Base-by-base conservation (phyloP, 129 eudicot species). In the Arctium lappa region DNA sequence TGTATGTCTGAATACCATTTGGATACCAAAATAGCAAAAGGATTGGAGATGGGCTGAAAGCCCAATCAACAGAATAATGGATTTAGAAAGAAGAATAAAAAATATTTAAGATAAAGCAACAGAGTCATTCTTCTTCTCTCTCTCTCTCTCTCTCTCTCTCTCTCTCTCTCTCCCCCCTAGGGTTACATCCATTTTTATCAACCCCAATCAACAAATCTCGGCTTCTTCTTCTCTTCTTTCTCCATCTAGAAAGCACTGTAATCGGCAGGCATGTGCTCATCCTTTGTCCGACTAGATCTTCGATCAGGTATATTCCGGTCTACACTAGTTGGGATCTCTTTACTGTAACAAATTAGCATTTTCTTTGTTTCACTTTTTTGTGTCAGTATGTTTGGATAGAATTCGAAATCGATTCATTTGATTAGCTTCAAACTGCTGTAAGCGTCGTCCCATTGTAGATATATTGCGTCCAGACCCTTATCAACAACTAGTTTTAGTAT, bases 241-340 rank as follows among this genome's bases (percentile, higher is more conserved):
- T 82, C 63, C 69, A 31, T 76, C 77, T 31, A 34, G 16, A 72
- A 76, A 44, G 8, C 40, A 32, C 63, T 37, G 10, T 40, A 68
- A 79, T 38, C 56, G 42, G 32, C 63, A 56, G 34, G 50, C 10
- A 44, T 22, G 38, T 73, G 13, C 44, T 40, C 79, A 42, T 73
- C 68, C 46, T 18, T 53, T 44, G 37, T 60, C 83, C 56, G 69
- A 63, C 38, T 27, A 84, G 16, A 13, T 79, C 60, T 73, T 80
- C 62, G 70, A 63, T 79, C 48, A 84, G 87, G 87, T 84, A 79
- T 22, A 34, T 79, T 83, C 76, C 32, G 40, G 32, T 71, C 74
- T 31, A 71, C 74, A 37, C 13, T 15, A 27, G n/a, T 18, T 46
- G 5, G 27, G 36, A 75, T 48, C 5, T 12, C 22, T 46, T 72